These are phyloP conservation scores for Trichoderma sp. DNA, from an alignment of 2,329 filamentous ascomycete genomes.

Conservation along the genomic window DNA sequence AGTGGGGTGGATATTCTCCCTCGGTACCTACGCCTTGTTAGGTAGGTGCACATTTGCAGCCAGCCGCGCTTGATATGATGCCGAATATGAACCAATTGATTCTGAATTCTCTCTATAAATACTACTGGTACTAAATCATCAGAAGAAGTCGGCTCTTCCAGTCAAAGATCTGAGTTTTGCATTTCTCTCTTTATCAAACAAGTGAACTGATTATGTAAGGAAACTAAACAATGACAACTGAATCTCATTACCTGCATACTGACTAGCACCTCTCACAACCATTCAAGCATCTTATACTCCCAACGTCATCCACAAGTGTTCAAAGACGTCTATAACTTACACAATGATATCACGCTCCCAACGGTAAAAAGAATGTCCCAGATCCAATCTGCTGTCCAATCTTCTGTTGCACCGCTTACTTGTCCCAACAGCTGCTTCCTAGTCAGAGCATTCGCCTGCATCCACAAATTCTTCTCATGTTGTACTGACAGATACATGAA, in stretches of 20 bases:
- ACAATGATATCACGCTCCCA: neutral
- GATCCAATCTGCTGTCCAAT: neutral
- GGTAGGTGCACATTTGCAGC: neutral
- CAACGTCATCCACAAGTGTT: neutral
- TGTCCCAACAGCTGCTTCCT: constrained; percentile 29
- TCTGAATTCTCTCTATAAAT: neutral
- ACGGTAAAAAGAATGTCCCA: neutral
- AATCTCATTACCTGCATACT: neutral
- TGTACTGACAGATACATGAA: neutral
- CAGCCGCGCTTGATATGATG: neutral
- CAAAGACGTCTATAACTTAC: neutral
- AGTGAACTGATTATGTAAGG: neutral
- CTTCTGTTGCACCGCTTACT: neutral
- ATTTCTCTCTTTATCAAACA: neutral
- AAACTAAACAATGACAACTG: neutral
- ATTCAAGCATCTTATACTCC: neutral
- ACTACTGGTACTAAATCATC: neutral
- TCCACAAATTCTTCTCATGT: constrained; percentile 31
- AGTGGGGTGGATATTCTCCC: neutral
- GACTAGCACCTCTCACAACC: neutral
- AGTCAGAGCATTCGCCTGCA: constrained; percentile 32
- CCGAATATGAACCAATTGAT: neutral
- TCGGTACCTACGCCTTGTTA: neutral
- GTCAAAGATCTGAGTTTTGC: neutral
- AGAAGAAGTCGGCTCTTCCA: neutral